Evolutionary conservation across 1,284 basidiomycete genomes (phyloP).

Genomic region (Trichosporon faecale): DNA sequence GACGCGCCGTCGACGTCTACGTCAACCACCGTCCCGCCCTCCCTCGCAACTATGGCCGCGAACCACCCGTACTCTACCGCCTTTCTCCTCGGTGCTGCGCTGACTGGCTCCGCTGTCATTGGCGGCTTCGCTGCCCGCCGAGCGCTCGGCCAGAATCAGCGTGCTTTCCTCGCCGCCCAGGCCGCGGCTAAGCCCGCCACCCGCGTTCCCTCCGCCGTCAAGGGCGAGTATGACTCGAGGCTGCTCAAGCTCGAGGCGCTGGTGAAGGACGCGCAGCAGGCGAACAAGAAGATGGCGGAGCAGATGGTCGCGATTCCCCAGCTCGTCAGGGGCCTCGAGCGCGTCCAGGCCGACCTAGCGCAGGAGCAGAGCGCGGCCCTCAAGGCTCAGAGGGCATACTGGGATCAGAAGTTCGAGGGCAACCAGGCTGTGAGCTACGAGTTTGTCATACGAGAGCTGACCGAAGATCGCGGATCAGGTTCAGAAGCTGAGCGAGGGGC

Average conservation of each 20-base stretch:
- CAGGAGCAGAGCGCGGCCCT: background rate
- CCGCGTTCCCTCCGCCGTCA: background rate
- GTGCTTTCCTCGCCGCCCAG: background rate
- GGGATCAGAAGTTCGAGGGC: conserved; percentile 1
- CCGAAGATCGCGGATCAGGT: background rate
- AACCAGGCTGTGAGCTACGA: background rate
- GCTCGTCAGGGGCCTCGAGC: conserved; percentile 7
- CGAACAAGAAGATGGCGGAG: conserved; percentile 6
- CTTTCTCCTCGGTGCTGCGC: conserved; percentile 21
- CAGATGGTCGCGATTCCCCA: conserved; percentile 11
- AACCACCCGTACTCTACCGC: conserved; percentile 24
- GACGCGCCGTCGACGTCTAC: background rate
- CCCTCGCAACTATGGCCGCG: conserved; percentile 8
- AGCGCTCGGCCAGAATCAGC: conserved; percentile 7
- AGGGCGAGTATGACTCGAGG: conserved; percentile 9
- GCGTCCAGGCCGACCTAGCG: conserved; percentile 1
- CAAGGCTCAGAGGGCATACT: background rate
- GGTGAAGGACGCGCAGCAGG: conserved; percentile 8
- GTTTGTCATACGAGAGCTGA: background rate
- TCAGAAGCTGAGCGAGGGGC: background rate
- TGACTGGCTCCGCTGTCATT: conserved; percentile 13
- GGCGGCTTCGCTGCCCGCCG: conserved; percentile 12
- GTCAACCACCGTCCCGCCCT: conserved; percentile 7
- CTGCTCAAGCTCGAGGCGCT: conserved; percentile 9
- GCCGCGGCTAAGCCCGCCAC: background rate